phyloP scores from a whole-genome alignment of 176 grass and related monocot species.

The Chrysopogon serrulatus region DNA sequence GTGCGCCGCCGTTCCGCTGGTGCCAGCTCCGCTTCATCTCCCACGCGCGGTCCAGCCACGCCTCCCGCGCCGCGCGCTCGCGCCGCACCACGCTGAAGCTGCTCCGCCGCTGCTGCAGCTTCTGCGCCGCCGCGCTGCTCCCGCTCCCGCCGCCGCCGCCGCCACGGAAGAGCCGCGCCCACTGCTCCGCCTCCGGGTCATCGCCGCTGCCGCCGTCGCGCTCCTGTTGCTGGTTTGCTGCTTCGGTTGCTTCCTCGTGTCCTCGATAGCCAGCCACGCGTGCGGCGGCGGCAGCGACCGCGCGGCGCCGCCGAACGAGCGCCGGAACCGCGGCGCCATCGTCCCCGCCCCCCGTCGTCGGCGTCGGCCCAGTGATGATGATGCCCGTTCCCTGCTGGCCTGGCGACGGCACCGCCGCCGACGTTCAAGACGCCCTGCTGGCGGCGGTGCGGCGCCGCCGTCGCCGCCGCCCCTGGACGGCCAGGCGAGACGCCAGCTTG shows the following conservation, averaged over 20 bases:
- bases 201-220: neutral
- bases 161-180: slow-evolving; percentile 13
- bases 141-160: neutral
- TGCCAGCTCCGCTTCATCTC: slow-evolving; percentile 53
- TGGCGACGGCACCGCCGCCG: neutral
- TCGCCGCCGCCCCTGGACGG: slow-evolving; percentile 27
- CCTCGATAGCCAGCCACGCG: slow-evolving; percentile 38
- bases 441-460: neutral
- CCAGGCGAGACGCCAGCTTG: slow-evolving; percentile 33
- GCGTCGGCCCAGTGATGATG: neutral
- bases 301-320: neutral
- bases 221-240: neutral
- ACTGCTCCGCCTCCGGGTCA: slow-evolving; percentile 31
- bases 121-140: neutral
- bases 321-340: neutral
- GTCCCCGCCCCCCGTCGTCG: neutral
- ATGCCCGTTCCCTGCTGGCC: neutral
- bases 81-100: slow-evolving; percentile 41
- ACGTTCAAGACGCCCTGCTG: neutral
- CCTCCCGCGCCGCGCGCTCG: slow-evolving; percentile 47
- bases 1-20: slow-evolving; percentile 37
- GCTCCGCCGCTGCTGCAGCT: slow-evolving; percentile 16
- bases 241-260: neutral
- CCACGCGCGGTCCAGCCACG: slow-evolving; percentile 63
- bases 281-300: slow-evolving; percentile 33